phyloP scores from a whole-genome alignment of 2,329 filamentous ascomycete species.

The Epicoccum sorghinum region DNA sequence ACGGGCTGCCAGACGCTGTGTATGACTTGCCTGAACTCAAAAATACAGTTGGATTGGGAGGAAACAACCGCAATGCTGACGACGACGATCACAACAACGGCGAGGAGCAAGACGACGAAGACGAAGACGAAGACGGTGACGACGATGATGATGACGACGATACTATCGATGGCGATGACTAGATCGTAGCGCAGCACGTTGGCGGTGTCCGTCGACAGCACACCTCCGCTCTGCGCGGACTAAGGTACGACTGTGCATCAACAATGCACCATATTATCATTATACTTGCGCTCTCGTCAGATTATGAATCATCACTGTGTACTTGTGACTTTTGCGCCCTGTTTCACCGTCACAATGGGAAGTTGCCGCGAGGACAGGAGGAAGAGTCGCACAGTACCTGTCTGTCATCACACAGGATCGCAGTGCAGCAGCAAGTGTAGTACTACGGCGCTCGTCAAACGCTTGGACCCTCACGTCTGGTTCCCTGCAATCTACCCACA shows the following conservation, averaged over 20 bases:
- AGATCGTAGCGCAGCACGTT: background rate
- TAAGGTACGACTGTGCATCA: too few species aligned
- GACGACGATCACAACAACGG: background rate
- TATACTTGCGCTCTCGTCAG: background rate
- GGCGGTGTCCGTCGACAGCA: too few species aligned
- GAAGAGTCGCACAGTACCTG: background rate
- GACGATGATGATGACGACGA: conserved; percentile 4
- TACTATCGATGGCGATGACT: conserved; percentile 5
- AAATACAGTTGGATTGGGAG: conserved; percentile 33
- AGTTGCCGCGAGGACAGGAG: background rate
- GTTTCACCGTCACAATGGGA: background rate
- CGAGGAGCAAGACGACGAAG: background rate
- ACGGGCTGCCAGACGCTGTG: conserved; percentile 49
- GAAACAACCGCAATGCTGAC: background rate
- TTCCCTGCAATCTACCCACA: conserved; percentile 12
- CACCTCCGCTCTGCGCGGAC: too few species aligned
- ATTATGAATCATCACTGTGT: background rate
- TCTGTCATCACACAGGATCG: background rate
- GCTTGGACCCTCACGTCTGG: conserved; percentile 12
- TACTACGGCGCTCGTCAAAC: conserved; percentile 13
- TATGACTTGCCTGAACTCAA: conserved; percentile 54
- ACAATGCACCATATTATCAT: background rate
- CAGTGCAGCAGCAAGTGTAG: conserved; percentile 10
- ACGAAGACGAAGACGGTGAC: background rate
- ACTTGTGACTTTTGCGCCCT: background rate